Conservation (phyloP, 2,329 filamentous ascomycete species). For the Fusarium lyarnte region DNA sequence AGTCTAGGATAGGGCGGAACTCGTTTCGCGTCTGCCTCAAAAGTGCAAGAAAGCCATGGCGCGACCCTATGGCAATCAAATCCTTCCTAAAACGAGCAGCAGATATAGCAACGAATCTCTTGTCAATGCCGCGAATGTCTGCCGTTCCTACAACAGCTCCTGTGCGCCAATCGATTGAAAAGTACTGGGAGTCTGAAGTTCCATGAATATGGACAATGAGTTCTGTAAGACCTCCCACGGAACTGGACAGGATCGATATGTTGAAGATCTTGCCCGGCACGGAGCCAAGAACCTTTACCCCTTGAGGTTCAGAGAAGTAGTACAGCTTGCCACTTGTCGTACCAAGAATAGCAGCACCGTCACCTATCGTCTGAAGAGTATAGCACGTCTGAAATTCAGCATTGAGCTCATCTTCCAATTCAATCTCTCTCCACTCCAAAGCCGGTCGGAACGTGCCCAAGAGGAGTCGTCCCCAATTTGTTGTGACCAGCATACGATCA, state of each 20-base stretch:
- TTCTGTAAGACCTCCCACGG: conserved; percentile 34
- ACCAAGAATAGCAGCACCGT: conserved; percentile 57
- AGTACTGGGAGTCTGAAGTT: conserved; percentile 53
- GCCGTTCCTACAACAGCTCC: conserved; percentile 43
- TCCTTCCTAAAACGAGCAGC: conserved; percentile 53
- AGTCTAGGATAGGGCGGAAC: conserved; percentile 45
- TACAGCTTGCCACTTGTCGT: conserved; percentile 61
- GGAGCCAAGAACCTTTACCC: conserved; percentile 49
- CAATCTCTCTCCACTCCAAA: conserved; percentile 57
- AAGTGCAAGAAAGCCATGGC: conserved; percentile 59
- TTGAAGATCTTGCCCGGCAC: conserved; percentile 62
- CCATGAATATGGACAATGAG: conserved; percentile 60
- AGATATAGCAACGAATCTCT: conserved; percentile 60
- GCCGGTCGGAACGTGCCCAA: conserved; percentile 50
- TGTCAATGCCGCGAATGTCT: conserved; percentile 53
- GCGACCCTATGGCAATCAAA: conserved; percentile 63
- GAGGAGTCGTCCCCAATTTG: conserved; percentile 69
- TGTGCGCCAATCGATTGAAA: conserved; percentile 51
- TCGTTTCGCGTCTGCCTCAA: conserved; percentile 40
- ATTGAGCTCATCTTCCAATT: conserved; percentile 46
- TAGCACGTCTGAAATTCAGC: conserved; percentile 58
- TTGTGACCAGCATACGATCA: conserved; percentile 63
- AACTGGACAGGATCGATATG: conserved; percentile 53
- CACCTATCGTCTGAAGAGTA: conserved; percentile 53
- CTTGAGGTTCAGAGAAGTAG: conserved; percentile 49